A percentile compares a stretch with the other conserved stretches of the same genome.
phyloP scores from a whole-genome alignment of 2,329 filamentous ascomycete species.

The Pseudofabraea citricarpa region DNA sequence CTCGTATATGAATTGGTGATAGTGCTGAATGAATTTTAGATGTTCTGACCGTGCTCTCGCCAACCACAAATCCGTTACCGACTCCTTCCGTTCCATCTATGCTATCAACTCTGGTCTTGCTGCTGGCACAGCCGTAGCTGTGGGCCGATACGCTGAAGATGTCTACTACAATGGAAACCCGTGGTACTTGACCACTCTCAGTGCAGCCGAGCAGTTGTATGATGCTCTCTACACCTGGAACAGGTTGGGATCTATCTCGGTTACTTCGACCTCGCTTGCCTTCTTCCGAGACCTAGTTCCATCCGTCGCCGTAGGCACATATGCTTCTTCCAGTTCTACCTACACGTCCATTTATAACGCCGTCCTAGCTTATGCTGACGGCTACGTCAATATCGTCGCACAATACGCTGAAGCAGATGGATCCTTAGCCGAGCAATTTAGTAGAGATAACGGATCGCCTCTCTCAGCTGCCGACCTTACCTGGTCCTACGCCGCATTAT shows the following conservation, averaged over 20 bases:
- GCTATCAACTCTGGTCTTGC: slow-evolving; percentile 61
- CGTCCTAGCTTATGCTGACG: slow-evolving; percentile 59
- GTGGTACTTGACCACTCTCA: slow-evolving; percentile 74
- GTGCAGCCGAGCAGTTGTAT: slow-evolving; percentile 76
- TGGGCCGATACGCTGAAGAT: slow-evolving; percentile 69
- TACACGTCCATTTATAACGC: slow-evolving; percentile 58
- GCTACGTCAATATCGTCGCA: slow-evolving; percentile 43
- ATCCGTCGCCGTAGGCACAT: slow-evolving; percentile 56
- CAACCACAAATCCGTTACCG: slow-evolving; percentile 71
- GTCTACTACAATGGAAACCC: slow-evolving; percentile 74
- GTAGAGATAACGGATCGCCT: slow-evolving; percentile 45
- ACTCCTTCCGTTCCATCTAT: slow-evolving; percentile 71
- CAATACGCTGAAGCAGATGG: slow-evolving; percentile 53
- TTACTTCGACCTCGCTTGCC: slow-evolving; percentile 58
- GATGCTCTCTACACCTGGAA: slow-evolving; percentile 71
- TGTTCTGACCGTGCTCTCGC: slow-evolving; percentile 50
- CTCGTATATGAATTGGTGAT: background rate
- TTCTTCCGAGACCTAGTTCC: slow-evolving; percentile 68
- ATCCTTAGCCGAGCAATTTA: slow-evolving; percentile 64
- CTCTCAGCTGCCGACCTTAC: slow-evolving; percentile 64
- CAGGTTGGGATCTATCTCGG: slow-evolving; percentile 53
- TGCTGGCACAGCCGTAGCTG: slow-evolving; percentile 52
- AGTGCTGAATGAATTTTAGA: slow-evolving; percentile 11
- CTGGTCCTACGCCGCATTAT: slow-evolving; percentile 69
- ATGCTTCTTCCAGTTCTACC: slow-evolving; percentile 52